Evolutionary conservation across 129 eudicot genomes (phyloP).

Genomic region (Cynara cardunculus): DNA sequence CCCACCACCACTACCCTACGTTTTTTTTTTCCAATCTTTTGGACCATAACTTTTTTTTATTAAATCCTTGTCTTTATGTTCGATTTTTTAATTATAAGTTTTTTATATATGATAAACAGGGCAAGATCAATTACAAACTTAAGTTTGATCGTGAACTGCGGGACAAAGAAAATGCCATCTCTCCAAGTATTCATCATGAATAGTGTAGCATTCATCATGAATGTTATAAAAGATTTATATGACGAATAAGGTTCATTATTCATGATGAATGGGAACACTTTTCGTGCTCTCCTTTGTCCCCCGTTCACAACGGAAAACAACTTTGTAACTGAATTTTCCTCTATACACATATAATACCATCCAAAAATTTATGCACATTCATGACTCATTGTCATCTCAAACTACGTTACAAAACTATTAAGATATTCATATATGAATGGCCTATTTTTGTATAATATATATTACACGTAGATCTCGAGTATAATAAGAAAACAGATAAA

Average conservation of each 20-base stretch:
- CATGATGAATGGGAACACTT: too few species aligned
- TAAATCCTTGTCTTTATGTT: background rate
- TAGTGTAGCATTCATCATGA: too few species aligned
- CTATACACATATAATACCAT: background rate
- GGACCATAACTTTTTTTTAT: background rate
- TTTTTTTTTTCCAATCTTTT: background rate
- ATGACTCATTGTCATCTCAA: background rate
- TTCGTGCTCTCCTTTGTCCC: too few species aligned
- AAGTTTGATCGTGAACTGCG: too few species aligned
- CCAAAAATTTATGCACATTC: background rate
- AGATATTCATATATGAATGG: background rate
- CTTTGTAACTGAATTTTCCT: too few species aligned
- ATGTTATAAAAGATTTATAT: too few species aligned
- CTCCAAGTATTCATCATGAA: too few species aligned
- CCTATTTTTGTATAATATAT: background rate
- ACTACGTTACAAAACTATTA: background rate
- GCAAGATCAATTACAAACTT: too few species aligned
- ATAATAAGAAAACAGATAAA: background rate
- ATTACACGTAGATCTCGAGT: conserved; percentile 30
- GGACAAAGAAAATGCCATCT: too few species aligned
- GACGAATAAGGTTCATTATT: too few species aligned
- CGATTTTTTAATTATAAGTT: background rate
- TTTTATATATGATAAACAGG: background rate
- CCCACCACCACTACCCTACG: conserved; percentile 22
- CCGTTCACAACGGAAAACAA: too few species aligned